Evolutionary conservation across 768 basidiomycete species (phyloP).

Genomic region (Pholiota conissans): DNA sequence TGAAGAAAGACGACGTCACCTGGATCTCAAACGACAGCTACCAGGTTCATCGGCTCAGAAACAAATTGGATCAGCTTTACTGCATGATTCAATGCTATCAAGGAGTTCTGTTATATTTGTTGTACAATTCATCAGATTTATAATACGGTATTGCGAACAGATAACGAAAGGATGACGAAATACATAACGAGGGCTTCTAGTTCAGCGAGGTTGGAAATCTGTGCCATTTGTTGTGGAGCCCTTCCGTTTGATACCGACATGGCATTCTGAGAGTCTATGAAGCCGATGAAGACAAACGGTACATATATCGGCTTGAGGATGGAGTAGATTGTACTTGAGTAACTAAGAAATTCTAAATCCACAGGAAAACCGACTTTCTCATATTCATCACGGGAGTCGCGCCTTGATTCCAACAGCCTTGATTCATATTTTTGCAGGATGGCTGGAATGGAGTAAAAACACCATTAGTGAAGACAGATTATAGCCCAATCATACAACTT

Average conservation of each 20-base stretch:
- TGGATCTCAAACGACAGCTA: neutral
- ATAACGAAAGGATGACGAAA: neutral
- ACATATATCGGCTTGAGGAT: no score
- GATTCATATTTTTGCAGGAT: constrained; percentile 68
- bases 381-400: constrained; percentile 13
- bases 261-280: neutral
- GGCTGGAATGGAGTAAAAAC: constrained; percentile 5
- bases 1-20: neutral
- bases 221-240: neutral
- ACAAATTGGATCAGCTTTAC: neutral
- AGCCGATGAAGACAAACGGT: neutral
- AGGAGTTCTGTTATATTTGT: neutral
- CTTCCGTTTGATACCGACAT: neutral
- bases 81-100: neutral
- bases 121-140: neutral
- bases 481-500: constrained; percentile 21
- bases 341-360: no score
- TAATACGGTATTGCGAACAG: neutral
- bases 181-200: neutral
- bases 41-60: neutral
- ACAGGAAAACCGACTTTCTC: no score
- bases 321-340: no score
- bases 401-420: constrained; percentile 59
- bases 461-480: constrained; percentile 17
- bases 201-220: neutral